Base-by-base conservation (phyloP, 2,329 filamentous ascomycete genomes). In the Cladosporium austrohemisphaericum region DNA sequence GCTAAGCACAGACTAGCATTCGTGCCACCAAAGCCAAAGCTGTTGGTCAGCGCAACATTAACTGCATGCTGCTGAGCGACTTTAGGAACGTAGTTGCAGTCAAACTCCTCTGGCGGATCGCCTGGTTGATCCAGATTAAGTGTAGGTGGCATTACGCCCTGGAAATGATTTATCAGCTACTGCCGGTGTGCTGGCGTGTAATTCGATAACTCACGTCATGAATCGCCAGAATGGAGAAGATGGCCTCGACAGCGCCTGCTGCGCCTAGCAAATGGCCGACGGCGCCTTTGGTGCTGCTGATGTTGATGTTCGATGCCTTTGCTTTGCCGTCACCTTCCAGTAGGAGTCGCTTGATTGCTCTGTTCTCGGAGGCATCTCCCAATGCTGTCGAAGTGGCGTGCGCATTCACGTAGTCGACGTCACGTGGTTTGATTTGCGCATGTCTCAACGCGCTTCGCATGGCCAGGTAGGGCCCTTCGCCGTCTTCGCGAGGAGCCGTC, bases 1-100 rank as follows among this genome's bases (percentile, higher is more conserved):
- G 77, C 77, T 60, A 97, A 92, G 45, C 90, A 90, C 29, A 98
- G 72, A 47, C 83, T 90, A 33, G 92, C 91, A 71, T 98, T 98
- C 1, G 92, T 97, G 13, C 93, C 93, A 9, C 93, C 93, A 71
- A 98, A 98, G 0, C 93, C 93, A 71, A 98, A 98, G 65, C 92
- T 97, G 63, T 98, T 98, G 3, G 88, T 93, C 51, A 98, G 61
- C 4, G 87, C 88, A 18, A 92, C 84, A 50, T 81, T 72, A 9
- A 97, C 80, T 2, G 75, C 65, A 56, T 81, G 83, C 45, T 85
- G 68, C 67, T 96, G 91, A 1, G 89, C 77, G 37, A 74, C 64
- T 3, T 82, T 75, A 0, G 90, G 81, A 3, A 95, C 83, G 66
- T 96, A 92, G 64, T 97, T 96, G 72, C 92, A 95, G 55, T 83